phyloP scores from a whole-genome alignment of 2,329 filamentous ascomycete species.

The Cordyceps militaris region DNA sequence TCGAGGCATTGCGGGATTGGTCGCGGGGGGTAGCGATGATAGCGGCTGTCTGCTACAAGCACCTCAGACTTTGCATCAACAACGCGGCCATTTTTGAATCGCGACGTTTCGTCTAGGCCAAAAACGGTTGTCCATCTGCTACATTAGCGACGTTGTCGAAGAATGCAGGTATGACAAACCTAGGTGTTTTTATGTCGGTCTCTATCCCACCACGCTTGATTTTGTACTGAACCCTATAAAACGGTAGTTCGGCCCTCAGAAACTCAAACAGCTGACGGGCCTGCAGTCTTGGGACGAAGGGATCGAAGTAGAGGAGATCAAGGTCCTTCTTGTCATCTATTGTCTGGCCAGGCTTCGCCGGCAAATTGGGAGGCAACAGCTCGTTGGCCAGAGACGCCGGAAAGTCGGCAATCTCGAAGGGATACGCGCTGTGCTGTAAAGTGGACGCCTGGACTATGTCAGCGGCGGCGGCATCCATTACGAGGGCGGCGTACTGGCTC shows the following conservation, averaged over 20 bases:
- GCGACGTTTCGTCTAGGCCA: slow-evolving; percentile 54
- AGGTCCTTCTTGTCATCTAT: slow-evolving; percentile 65
- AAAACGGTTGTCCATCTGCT: slow-evolving; percentile 47
- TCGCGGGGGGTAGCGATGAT: slow-evolving; percentile 50
- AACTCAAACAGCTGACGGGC: slow-evolving; percentile 60
- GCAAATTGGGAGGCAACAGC: slow-evolving; percentile 35
- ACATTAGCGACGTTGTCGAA: neutral
- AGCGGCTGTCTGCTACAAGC: slow-evolving; percentile 45
- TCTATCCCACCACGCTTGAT: slow-evolving; percentile 59
- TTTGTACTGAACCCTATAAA: slow-evolving; percentile 68
- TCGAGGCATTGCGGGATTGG: slow-evolving; percentile 67
- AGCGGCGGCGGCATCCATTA: neutral
- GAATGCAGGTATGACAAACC: slow-evolving; percentile 23
- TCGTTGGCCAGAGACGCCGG: slow-evolving; percentile 31
- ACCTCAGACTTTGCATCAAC: slow-evolving; percentile 36
- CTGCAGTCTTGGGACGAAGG: slow-evolving; percentile 55
- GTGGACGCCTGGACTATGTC: slow-evolving; percentile 18
- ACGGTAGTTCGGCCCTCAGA: slow-evolving; percentile 62
- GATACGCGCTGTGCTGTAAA: slow-evolving; percentile 41
- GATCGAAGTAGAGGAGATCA: slow-evolving; percentile 68
- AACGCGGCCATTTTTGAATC: slow-evolving; percentile 43
- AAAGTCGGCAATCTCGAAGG: slow-evolving; percentile 42
- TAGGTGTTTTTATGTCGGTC: slow-evolving; percentile 52
- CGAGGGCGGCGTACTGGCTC: neutral
- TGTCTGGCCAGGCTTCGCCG: slow-evolving; percentile 42